phyloP scores from a whole-genome alignment of 805 yeast genomes.

The Lipomyces oligophaga region DNA sequence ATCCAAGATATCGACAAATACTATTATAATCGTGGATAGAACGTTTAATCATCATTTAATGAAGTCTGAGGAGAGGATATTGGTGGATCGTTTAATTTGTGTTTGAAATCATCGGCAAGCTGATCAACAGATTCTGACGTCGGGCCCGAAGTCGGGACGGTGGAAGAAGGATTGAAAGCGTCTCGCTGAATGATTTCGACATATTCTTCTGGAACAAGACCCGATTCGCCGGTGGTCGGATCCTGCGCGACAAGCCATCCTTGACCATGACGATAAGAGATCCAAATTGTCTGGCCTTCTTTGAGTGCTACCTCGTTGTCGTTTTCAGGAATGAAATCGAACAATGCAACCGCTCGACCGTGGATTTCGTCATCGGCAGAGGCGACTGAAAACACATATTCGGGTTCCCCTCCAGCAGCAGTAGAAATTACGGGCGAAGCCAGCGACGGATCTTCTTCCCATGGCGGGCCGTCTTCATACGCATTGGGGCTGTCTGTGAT shows the following conservation, averaged over 20 bases:
- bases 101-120: background rate
- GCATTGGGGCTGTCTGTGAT: background rate
- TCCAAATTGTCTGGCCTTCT: constrained; percentile 82
- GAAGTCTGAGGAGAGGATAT: background rate
- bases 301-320: constrained; percentile 78
- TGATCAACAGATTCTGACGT: no score
- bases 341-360: constrained; percentile 76
- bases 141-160: no score
- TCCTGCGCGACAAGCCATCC: constrained; percentile 96
- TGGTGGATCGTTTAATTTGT: background rate
- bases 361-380: constrained; percentile 42
- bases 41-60: no score
- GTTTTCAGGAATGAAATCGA: constrained; percentile 88
- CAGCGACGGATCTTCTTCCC: constrained; percentile 38
- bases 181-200: constrained; percentile 50
- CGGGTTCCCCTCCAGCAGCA: constrained; percentile 39
- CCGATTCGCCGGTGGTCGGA: constrained; percentile 63
- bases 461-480: constrained; percentile 36
- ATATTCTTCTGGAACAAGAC: constrained; percentile 92
- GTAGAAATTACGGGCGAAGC: constrained; percentile 32
- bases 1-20: no score
- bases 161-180: constrained; percentile 23
- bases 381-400: constrained; percentile 32
- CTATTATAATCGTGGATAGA: no score
- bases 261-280: constrained; percentile 89